These are phyloP conservation scores for Aspergillus hiratsukae DNA, from an alignment of 2,329 filamentous ascomycete genomes.

Conservation along the genomic window DNA sequence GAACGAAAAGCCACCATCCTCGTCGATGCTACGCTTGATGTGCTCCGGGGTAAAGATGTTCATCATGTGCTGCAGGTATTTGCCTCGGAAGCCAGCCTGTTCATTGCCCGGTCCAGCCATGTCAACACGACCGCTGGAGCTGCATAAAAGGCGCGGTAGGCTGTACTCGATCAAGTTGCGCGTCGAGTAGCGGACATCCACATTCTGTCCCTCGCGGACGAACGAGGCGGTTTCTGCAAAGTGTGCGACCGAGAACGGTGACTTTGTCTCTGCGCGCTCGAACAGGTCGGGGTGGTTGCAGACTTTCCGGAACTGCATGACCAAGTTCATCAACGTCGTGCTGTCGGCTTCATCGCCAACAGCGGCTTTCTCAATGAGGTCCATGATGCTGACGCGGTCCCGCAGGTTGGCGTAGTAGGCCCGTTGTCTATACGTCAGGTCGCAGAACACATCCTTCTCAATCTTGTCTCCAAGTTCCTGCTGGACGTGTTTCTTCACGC, in stretches of 20 bases:
- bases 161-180: slow-evolving; percentile 80
- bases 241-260: slow-evolving; percentile 75
- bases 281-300: slow-evolving; percentile 98
- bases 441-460: slow-evolving; percentile 91
- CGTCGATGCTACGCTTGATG: slow-evolving; percentile 59
- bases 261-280: slow-evolving; percentile 86
- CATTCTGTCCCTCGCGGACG: slow-evolving; percentile 75
- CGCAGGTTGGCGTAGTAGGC: slow-evolving; percentile 88
- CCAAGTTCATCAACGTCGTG: slow-evolving; percentile 95
- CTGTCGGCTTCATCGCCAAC: slow-evolving; percentile 92
- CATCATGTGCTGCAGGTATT: slow-evolving; percentile 74
- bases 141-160: slow-evolving; percentile 76
- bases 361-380: slow-evolving; percentile 94
- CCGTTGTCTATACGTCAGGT: slow-evolving; percentile 92
- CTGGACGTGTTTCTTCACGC: slow-evolving; percentile 99
- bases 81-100: slow-evolving; percentile 72
- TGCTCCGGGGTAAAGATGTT: slow-evolving; percentile 86
- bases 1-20: slow-evolving; percentile 75
- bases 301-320: slow-evolving; percentile 99
- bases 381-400: slow-evolving; percentile 98
- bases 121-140: slow-evolving; percentile 71
- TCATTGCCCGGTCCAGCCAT: slow-evolving; percentile 68
- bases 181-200: slow-evolving; percentile 81
- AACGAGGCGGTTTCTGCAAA: slow-evolving; percentile 97
- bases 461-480: slow-evolving; percentile 99